A percentile compares a stretch with the other conserved stretches of the same genome.
phyloP scores from a whole-genome alignment of 306 rosid genomes.

The Potentilla sterilis region DNA sequence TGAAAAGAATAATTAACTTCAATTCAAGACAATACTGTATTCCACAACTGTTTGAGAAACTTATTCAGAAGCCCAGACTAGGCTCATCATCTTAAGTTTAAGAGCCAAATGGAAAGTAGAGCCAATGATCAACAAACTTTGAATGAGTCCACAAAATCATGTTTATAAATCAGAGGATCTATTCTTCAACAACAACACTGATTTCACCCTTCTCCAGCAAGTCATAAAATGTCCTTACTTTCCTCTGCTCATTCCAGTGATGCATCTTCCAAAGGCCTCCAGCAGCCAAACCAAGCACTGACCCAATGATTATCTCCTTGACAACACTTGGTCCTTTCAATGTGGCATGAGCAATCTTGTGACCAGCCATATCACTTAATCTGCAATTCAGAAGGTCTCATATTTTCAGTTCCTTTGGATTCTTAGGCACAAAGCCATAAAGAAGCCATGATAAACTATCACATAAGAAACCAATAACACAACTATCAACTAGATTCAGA shows the following conservation, averaged over 20 bases:
- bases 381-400: slow-evolving; percentile 24
- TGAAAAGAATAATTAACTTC: slow-evolving; percentile 15
- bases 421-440: background rate
- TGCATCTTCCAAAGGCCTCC: slow-evolving; percentile 93
- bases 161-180: slow-evolving; percentile 21
- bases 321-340: slow-evolving; percentile 94
- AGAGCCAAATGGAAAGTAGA: slow-evolving; percentile 35
- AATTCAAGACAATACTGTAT: slow-evolving; percentile 26
- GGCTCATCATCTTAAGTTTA: slow-evolving; percentile 34
- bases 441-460: background rate
- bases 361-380: slow-evolving; percentile 64
- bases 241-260: slow-evolving; percentile 98
- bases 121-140: slow-evolving; percentile 23
- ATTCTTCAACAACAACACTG: slow-evolving; percentile 61
- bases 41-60: slow-evolving; percentile 29
- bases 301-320: slow-evolving; percentile 70
- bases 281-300: slow-evolving; percentile 50
- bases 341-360: slow-evolving; percentile 80
- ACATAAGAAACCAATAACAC: background rate
- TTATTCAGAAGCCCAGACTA: slow-evolving; percentile 37
- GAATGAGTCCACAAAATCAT: slow-evolving; percentile 18
- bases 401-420: background rate
- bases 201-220: slow-evolving; percentile 91
- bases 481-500: background rate
- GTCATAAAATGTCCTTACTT: slow-evolving; percentile 67